Base-by-base conservation (phyloP, 2,329 filamentous ascomycete species). In the Hypoxylon sp. region DNA sequence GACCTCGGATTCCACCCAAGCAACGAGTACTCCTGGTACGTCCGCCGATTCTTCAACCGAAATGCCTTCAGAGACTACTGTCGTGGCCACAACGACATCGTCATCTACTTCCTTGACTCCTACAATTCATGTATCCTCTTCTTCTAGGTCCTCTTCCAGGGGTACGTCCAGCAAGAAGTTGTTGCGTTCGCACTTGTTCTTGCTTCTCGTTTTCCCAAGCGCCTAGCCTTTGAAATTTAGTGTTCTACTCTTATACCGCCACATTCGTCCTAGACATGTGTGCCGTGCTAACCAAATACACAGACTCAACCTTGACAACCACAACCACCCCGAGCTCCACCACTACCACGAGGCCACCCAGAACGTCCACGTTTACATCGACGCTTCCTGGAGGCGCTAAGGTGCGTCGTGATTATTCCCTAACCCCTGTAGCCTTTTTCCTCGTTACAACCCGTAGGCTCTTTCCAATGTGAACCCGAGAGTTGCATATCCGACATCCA, bases 291-390 rank as follows among this genome's bases (percentile, higher is more conserved):
- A 71, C 41, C 14, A 16, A 6, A 8, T 45, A 5, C 25, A 8
- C 29, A 71, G 72, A 47, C 14, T 67, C 71, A 9, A 73, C 71
- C 43, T 34, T 65, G 8, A 48, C 63, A 27, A 70, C 70, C 16
- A 50, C 73, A 47, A 73, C 62, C 9, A 45, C 59, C 0, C 41
- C 69, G 9, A 58, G 48, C 19, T n/a, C 64, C 11, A 69, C 41
- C 14, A 69, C 51, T 12, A 58, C 70, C 29, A 70, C 63, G 4
- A 53, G 27, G 43, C 62, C 37, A 57, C 67, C 54, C 12, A 72
- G 48, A 27, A 76, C 74, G 7, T 74, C 73, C n/a, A 76, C 72
- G 2, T 75, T 71, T 32, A 74, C 70, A 6, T 74, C 72, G 14
- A 77, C 75, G 2, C 69, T 75, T 1, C 72, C 75, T 1, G 74